Base-by-base conservation (phyloP, 2,329 filamentous ascomycete genomes). In the Fusarium pininemorale region DNA sequence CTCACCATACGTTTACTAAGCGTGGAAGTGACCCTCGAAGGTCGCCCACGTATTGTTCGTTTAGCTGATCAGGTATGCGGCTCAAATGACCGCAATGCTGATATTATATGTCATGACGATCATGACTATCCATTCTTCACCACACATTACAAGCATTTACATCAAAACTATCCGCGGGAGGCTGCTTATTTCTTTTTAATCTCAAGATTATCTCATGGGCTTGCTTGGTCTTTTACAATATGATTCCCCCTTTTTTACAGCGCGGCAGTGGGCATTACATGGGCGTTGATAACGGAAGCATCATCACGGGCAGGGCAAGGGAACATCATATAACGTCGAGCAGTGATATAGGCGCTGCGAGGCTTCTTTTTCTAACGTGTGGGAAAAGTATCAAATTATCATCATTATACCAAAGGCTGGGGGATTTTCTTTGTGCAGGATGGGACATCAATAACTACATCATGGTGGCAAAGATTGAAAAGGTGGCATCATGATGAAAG, bases 1-100 rank as follows among this genome's bases (percentile, higher is more conserved):
- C 73, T 74, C 75, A 55, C 72, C 80, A 78, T 81, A 81, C 78
- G 80, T 81, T 78, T 78, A 79, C 53, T 70, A 56, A 70, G 67
- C 66, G 67, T 71, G 74, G 71, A 64, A 65, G 51, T 61, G 69
- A 60, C 66, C 63, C 59, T 57, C 65, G n/a, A 66, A 69, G 66
- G 57, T 65, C 45, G 54, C 38, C 64, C 60, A 51, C 50, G 59
- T 44, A 55, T 38, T 56, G 62, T 70, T 71, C 60, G 66, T 68
- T 60, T 55, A 26, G 26, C 39, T 42, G 22, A 28, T 24, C 69
- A 56, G 70, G 48, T 35, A 28, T 42, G 32, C 35, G 42, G 45
- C 41, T 47, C 22, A 28, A 26, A 42, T 18, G 14, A 22, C 47
- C 50, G 57, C 22, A 42, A 15, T 42, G 28, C 71, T 64, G 62